Base-by-base conservation (phyloP, 2,329 filamentous ascomycete genomes). In the Chrysosporium queenslandicum region DNA sequence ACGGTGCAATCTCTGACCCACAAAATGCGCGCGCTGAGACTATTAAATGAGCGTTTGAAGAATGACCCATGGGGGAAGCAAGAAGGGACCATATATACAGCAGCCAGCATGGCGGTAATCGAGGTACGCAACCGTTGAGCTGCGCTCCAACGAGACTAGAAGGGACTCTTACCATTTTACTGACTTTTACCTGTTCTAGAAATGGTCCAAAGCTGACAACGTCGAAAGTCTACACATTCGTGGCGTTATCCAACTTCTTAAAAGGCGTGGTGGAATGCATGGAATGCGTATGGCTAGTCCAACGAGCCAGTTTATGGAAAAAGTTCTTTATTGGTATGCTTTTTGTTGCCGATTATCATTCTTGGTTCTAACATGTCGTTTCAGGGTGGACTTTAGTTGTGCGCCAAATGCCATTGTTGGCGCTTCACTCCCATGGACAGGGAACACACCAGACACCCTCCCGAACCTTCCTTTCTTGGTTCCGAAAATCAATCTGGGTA, bases 41-140 rank as follows among this genome's bases (percentile, higher is more conserved):
- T 66, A 43, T 60, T 66, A 53, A 64, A 64, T 25, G 62, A 64
- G 45, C 60, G 62, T 21, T 58, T 66, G 11, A 59, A 61, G 23
- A 53, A 48, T 39, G 61, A 61, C 23, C 56, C 58, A 6, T 55
- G 52, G 23, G 61, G 58, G 9, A 60, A 60, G 27, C 53, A 58
- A 52, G 63, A 66, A 39, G 62, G 62, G 16, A 63, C 59, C 21
- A 63, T 66, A 30, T 66, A 66, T 46, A 62, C 63, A 4, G 59
- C 63, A 25, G 64, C 64, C 37, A 64, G 63, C 25, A 62, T 66
- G 60, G 62, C 64, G 46, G 64, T 66, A 16, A 65, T 66, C 27
- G 64, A 66, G 59, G 64, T 66, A 61, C 21, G 42, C n/a, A 49
- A 20, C n/a, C n/a, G n/a, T n/a, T n/a, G n/a, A n/a, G n/a, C n/a